Evolutionary conservation across 169 alveolate species (phyloP), one percentile per base, ranked within the genome.

Genomic region (Plasmodium falciparum): DNA sequence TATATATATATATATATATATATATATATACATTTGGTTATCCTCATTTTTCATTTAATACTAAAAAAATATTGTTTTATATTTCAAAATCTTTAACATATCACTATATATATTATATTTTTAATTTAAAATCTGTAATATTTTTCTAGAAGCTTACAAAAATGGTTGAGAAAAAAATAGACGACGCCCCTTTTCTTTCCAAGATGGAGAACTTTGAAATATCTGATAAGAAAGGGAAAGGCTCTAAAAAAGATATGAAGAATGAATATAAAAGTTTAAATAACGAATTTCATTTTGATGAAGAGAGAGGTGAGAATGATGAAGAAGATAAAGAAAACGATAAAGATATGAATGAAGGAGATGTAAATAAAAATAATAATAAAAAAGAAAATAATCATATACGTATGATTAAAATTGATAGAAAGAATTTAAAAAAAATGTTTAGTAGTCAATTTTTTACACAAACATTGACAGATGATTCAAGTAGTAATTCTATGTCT

Each of bases 401-500:
- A 80, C 29, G 83, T 47, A 80, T 80, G 15, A 80, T 80, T 33
- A 66, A 80, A 80, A 80, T 80, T 7, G 83, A 80, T 61, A 67
- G 90, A 45, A 80, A 69, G 24, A 80, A 66, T 39, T 71, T 80
- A 22, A 80, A 67, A 56, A 80, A 80, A 56, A 52, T 80, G 62
- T 80, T 80, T 29, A 80, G 90, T 49, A 80, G 90, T 49, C 90
- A 80, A 47, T 80, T 80, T 49, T 80, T 80, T 61, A 80, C 90
- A 1, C 90, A 80, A 45, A 80, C 90, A 15, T 49, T 80, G 62
- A 80, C 90, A 7, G 90, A 80, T 26, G 71, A 33, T 47, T 67
- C 83, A 45, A 80, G 90, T 17, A 50, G 49, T 49, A 56, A 80
- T 52, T 50, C 83, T 17, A 6, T 66, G 7, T 67, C 59, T 11